These are phyloP conservation scores for Coix lacrymajobi DNA, from an alignment of 176 grass and related monocot species.

Conservation along the genomic window DNA sequence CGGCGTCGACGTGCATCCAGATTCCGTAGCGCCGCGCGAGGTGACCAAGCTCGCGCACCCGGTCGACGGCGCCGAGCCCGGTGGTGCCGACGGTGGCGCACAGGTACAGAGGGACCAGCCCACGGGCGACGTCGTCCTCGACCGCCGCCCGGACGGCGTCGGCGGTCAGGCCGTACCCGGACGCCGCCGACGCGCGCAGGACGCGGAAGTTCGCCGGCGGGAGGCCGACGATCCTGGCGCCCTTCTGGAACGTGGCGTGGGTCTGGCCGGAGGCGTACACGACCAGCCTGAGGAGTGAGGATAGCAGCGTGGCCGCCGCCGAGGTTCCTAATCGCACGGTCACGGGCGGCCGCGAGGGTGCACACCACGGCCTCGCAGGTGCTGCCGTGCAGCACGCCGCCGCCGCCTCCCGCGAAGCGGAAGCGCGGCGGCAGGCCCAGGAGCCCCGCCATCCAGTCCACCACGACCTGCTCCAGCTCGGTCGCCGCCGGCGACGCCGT, in stretches of 20 bases:
- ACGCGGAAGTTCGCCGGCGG: constrained; percentile 40
- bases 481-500: no score
- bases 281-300: constrained; percentile 1
- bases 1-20: no score
- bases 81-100: no score
- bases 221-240: constrained; percentile 36
- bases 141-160: background rate
- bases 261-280: constrained; percentile 57
- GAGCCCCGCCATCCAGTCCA: no score
- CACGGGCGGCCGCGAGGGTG: constrained; percentile 33
- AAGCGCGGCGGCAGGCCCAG: constrained; percentile 6
- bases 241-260: constrained; percentile 45
- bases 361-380: constrained; percentile 57
- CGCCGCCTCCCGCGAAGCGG: constrained; percentile 40
- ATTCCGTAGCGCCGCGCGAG: no score
- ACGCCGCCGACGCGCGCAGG: background rate
- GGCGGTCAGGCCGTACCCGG: background rate
- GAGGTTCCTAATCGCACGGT: constrained; percentile 6
- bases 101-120: background rate
- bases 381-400: constrained; percentile 46
- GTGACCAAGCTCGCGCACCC: no score
- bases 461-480: no score
- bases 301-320: constrained; percentile 11
- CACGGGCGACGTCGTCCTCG: constrained; percentile 9
- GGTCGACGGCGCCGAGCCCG: no score